These are phyloP conservation scores for Paramecium primaurelia DNA, from an alignment of 73 alveolate genomes.

Conservation along the genomic window DNA sequence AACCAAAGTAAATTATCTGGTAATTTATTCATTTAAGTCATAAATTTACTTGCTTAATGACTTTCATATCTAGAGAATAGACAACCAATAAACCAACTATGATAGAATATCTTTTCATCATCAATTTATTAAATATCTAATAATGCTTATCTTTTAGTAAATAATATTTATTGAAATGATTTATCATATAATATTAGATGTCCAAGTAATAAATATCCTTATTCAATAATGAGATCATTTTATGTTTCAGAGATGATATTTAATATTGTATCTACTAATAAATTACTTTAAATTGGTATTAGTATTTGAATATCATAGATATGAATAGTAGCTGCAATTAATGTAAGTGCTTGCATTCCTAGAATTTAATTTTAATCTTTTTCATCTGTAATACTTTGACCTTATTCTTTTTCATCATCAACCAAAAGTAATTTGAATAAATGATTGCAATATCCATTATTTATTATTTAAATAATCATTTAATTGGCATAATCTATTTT, in stretches of 20 bases:
- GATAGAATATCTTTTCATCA: not conserved
- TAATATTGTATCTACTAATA: not conserved
- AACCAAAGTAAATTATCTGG: not conserved
- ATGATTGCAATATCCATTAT: not conserved
- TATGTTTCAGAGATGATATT: not conserved
- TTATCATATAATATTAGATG: not conserved
- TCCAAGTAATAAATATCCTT: not conserved
- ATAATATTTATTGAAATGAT: not conserved
- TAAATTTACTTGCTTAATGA: not conserved
- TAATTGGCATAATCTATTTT: not conserved
- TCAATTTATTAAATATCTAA: not conserved
- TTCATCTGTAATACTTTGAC: not conserved
- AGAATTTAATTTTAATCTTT: not conserved
- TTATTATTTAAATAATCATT: not conserved
- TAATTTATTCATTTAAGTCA: not conserved
- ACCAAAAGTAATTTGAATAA: not conserved
- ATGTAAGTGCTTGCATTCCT: not conserved
- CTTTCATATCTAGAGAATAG: not conserved
- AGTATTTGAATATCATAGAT: not conserved
- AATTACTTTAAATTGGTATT: not conserved
- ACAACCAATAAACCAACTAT: slow-evolving; percentile 34
- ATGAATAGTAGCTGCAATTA: not conserved
- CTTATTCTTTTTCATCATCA: not conserved
- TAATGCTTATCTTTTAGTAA: not conserved
- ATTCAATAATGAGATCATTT: not conserved